Evolutionary conservation across 2,329 filamentous ascomycete species (phyloP).

Genomic region (Colletotrichum liaoningense): DNA sequence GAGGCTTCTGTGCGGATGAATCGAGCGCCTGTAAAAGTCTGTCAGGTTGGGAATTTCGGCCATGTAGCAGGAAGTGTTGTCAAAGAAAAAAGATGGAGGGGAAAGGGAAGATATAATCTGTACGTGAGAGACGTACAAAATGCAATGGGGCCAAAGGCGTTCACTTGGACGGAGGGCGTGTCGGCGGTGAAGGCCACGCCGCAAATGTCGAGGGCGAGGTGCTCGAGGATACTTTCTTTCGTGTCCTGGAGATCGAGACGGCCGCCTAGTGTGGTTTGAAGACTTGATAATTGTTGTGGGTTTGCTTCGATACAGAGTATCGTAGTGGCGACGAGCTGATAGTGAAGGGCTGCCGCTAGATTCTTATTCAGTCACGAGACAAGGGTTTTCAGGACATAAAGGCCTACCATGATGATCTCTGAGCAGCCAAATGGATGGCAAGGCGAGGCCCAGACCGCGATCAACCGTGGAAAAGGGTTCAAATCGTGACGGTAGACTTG

Average conservation of each 20-base stretch:
- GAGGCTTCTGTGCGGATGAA: slow-evolving; percentile 42
- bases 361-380: not conserved
- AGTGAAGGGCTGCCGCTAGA: slow-evolving; percentile 55
- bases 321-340: slow-evolving; percentile 50
- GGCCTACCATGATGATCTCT: slow-evolving; percentile 55
- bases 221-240: slow-evolving; percentile 45
- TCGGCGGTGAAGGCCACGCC: slow-evolving; percentile 58
- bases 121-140: slow-evolving; percentile 50
- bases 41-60: too few relatives aligned
- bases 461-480: slow-evolving; percentile 44
- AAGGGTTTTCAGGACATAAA: not conserved
- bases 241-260: not conserved
- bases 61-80: too few relatives aligned
- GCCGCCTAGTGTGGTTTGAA: slow-evolving; percentile 1
- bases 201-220: slow-evolving; percentile 51
- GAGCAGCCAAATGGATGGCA: slow-evolving; percentile 54
- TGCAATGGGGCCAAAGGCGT: slow-evolving; percentile 59
- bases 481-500: slow-evolving; percentile 44
- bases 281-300: slow-evolving; percentile 7
- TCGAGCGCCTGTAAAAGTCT: slow-evolving; percentile 41
- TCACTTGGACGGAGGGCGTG: slow-evolving; percentile 55
- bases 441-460: slow-evolving; percentile 26
- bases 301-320: slow-evolving; percentile 43
- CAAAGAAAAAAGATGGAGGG: too few relatives aligned
- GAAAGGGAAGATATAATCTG: too few relatives aligned